Conservation (phyloP, 1,284 basidiomycete species). For the Sporisorium graminicola region DNA sequence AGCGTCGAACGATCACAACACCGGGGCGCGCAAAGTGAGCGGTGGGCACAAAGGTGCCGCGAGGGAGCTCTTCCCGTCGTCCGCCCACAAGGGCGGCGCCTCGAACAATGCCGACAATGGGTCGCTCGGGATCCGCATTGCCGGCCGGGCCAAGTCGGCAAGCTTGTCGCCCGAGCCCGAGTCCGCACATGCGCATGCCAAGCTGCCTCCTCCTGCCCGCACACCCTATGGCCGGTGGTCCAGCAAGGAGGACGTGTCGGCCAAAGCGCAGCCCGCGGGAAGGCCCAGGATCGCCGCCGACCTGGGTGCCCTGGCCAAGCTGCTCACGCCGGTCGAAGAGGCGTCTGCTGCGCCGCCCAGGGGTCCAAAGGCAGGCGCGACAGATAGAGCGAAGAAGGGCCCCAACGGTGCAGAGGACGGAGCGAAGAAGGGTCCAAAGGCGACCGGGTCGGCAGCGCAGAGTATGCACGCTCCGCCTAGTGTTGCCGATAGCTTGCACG, state of each 20-base stretch:
- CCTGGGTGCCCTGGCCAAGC: slow-evolving; percentile 22
- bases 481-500: slow-evolving; percentile 26
- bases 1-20: neutral
- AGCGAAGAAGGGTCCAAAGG: neutral
- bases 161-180: slow-evolving; percentile 19
- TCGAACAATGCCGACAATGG: neutral
- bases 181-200: neutral
- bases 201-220: slow-evolving; percentile 18
- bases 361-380: neutral
- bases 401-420: neutral
- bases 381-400: neutral
- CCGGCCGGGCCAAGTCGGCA: slow-evolving; percentile 34
- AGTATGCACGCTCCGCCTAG: slow-evolving; percentile 26
- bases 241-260: neutral
- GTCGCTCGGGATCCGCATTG: slow-evolving; percentile 39
- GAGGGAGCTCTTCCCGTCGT: slow-evolving; percentile 9
- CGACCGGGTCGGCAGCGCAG: neutral
- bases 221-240: slow-evolving; percentile 51
- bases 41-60: neutral
- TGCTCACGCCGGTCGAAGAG: slow-evolving; percentile 9
- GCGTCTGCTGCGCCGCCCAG: neutral
- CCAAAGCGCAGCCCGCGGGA: neutral
- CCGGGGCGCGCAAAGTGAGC: neutral
- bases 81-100: neutral
- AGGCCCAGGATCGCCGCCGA: slow-evolving; percentile 16